Evolutionary conservation across 208 protist species (phyloP).

Genomic region (Acanthamoeba divionensis): DNA sequence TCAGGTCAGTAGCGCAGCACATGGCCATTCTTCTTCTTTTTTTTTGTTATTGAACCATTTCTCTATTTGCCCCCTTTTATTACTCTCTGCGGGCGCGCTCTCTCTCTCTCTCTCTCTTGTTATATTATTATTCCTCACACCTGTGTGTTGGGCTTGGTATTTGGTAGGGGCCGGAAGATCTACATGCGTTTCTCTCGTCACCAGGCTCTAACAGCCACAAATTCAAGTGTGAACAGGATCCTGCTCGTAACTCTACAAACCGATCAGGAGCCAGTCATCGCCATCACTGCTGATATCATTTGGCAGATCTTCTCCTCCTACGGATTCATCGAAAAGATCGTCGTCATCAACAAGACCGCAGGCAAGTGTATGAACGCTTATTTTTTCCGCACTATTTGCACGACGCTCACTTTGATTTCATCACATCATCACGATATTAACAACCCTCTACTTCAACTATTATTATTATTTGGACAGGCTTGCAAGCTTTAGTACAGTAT

Average conservation of each 20-base stretch:
- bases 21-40: neutral
- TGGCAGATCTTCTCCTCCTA: slow-evolving; percentile 43
- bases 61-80: neutral
- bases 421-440: neutral
- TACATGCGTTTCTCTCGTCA: slow-evolving; percentile 36
- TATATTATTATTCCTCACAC: too few relatives aligned
- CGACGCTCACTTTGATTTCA: neutral
- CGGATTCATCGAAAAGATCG: slow-evolving; percentile 46
- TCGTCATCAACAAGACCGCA: slow-evolving; percentile 31
- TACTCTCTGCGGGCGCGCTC: neutral
- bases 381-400: neutral
- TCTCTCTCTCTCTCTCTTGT: neutral
- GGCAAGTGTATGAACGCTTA: neutral
- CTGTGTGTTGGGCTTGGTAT: too few relatives aligned
- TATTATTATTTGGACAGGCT: neutral
- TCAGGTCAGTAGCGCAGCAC: too few relatives aligned
- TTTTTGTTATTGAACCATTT: neutral
- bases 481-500: neutral
- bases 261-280: neutral
- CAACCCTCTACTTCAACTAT: neutral
- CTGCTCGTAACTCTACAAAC: slow-evolving; percentile 22
- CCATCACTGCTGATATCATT: slow-evolving; percentile 22
- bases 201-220: neutral
- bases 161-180: slow-evolving; percentile 1
- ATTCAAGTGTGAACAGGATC: neutral